A percentile compares a stretch with the other conserved stretches of the same genome.
Conservation (phyloP, 1,284 basidiomycete species). For the Pseudozyma pruni region DNA sequence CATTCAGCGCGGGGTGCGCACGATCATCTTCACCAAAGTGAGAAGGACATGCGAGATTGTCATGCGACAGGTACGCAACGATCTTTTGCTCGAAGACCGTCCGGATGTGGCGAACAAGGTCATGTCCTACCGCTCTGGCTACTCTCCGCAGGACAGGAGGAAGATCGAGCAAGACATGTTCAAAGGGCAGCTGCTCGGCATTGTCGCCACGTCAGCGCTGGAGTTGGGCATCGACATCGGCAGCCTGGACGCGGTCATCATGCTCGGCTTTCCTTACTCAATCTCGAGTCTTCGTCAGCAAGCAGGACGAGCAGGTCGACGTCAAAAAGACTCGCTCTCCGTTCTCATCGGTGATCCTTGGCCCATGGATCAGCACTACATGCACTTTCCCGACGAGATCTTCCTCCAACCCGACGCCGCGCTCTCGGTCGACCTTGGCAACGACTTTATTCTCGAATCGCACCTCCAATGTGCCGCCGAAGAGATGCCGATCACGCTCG, state of each 20-base stretch:
- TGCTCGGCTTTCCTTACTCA: conserved; percentile 83
- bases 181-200: conserved; percentile 80
- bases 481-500: conserved; percentile 80
- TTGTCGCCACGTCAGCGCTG: conserved; percentile 89
- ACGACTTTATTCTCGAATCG: conserved; percentile 80
- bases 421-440: conserved; percentile 79
- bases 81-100: conserved; percentile 80
- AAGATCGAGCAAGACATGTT: conserved; percentile 87
- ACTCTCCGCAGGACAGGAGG: conserved; percentile 77
- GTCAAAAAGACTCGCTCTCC: conserved; percentile 83
- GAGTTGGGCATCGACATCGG: conserved; percentile 93
- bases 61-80: conserved; percentile 80
- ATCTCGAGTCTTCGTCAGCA: conserved; percentile 79
- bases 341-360: conserved; percentile 79
- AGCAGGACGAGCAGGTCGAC: conserved; percentile 85
- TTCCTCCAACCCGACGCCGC: conserved; percentile 72
- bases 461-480: conserved; percentile 88
- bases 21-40: conserved; percentile 89
- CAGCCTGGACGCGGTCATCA: conserved; percentile 84
- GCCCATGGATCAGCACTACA: conserved; percentile 83
- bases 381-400: conserved; percentile 73
- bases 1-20: conserved; percentile 82
- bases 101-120: conserved; percentile 81
- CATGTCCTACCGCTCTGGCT: conserved; percentile 85
- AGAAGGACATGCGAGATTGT: conserved; percentile 83